phyloP scores from a whole-genome alignment of 768 basidiomycete species.

The Gloeophyllum trabeum region DNA sequence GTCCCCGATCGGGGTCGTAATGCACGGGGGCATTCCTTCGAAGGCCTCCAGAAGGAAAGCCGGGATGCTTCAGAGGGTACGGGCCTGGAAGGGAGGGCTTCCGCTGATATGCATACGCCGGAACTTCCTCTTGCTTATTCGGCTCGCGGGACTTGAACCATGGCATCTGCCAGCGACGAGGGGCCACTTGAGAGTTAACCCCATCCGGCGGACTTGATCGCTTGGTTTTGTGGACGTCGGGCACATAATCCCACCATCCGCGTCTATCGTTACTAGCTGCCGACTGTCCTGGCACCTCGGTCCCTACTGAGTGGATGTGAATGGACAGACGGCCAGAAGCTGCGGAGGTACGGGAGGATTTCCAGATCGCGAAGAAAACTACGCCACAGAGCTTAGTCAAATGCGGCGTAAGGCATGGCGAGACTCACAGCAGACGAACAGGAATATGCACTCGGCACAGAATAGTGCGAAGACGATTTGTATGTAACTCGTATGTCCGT shows the following conservation, averaged over 20 bases:
- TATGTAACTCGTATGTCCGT: no score
- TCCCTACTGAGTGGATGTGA: constrained; percentile 4
- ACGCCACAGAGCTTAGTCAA: constrained; percentile 5
- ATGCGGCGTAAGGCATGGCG: neutral
- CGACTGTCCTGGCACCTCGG: constrained; percentile 1
- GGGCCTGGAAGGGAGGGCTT: constrained; percentile 12
- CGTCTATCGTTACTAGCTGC: constrained; percentile 15
- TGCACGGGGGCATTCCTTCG: no score
- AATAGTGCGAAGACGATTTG: no score
- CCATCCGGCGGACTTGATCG: neutral
- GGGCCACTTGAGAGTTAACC: no score
- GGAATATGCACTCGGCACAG: neutral
- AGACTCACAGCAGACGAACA: constrained; percentile 47
- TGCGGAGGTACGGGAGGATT: constrained; percentile 34
- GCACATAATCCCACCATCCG: constrained; percentile 49
- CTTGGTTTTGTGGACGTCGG: neutral
- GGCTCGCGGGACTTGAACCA: no score
- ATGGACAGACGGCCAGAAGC: constrained; percentile 41
- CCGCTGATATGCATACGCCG: constrained; percentile 6
- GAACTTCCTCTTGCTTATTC: no score
- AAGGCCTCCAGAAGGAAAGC: no score
- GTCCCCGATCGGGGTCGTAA: no score
- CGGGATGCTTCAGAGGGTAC: constrained; percentile 7
- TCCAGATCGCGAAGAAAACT: constrained; percentile 50
- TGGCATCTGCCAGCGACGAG: no score